A percentile compares a stretch with the other conserved stretches of the same genome.
Conservation (phyloP, 805 yeast species). For the Kodamaea laetipori region DNA sequence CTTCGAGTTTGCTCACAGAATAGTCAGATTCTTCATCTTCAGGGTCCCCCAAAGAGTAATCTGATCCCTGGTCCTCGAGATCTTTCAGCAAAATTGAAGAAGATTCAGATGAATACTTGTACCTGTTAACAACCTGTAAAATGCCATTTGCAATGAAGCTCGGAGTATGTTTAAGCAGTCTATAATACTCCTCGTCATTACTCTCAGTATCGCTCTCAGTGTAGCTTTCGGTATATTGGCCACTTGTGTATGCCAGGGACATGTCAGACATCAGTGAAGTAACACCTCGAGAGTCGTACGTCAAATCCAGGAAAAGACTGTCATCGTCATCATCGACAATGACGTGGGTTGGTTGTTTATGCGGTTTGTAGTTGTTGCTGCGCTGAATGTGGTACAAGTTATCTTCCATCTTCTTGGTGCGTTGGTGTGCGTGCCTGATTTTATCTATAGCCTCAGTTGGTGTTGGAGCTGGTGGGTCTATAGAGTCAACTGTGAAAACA, state of each 20-base stretch:
- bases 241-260: neutral
- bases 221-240: neutral
- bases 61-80: conserved; percentile 1
- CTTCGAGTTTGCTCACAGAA: too few species aligned
- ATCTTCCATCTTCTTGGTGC: conserved; percentile 10
- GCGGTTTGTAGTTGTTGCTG: neutral
- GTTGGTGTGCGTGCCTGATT: conserved; percentile 9
- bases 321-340: conserved; percentile 19
- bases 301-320: conserved; percentile 18
- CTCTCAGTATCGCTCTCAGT: neutral
- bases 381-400: conserved; percentile 10
- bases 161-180: conserved; percentile 5
- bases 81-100: conserved; percentile 5
- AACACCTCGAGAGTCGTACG: conserved; percentile 11
- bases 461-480: conserved; percentile 4
- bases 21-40: too few species aligned
- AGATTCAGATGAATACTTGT: conserved; percentile 2
- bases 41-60: conserved; percentile 1
- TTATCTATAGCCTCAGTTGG: conserved; percentile 3
- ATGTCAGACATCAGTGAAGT: conserved; percentile 6
- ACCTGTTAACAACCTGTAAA: conserved; percentile 13
- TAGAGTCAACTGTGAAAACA: neutral
- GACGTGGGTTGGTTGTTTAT: conserved; percentile 6
- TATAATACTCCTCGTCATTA: neutral
- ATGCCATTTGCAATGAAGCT: conserved; percentile 11